Conservation (phyloP, 2,329 filamentous ascomycete genomes). For the Penicillium sp. region DNA sequence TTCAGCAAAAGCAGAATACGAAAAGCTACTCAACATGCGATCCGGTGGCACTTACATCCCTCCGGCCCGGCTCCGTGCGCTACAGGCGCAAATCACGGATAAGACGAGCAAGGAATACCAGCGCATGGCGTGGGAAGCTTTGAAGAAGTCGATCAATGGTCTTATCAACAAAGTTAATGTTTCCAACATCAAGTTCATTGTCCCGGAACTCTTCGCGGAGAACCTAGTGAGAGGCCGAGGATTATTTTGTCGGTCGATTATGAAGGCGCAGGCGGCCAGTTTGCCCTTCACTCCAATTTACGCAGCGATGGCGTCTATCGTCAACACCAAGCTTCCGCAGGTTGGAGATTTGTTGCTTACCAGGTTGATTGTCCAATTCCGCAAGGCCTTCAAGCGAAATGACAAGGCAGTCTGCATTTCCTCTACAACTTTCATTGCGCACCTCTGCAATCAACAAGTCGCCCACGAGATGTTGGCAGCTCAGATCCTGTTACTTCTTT, state of each 20-base stretch:
- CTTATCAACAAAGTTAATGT: conserved; percentile 99
- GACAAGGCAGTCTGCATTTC: conserved; percentile 95
- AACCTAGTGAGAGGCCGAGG: conserved; percentile 89
- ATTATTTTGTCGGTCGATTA: conserved; percentile 91
- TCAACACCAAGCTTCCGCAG: conserved; percentile 95
- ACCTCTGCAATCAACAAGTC: conserved; percentile 94
- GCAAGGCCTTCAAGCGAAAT: conserved; percentile 92
- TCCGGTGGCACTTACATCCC: conserved; percentile 97
- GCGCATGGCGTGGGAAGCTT: conserved; percentile 97
- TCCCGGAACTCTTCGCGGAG: conserved; percentile 92
- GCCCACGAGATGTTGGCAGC: conserved; percentile 90
- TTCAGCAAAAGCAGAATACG: conserved; percentile 86
- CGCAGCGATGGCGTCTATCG: conserved; percentile 90
- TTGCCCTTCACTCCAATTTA: conserved; percentile 96
- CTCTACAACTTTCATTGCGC: conserved; percentile 90
- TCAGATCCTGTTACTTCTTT: conserved; percentile 84
- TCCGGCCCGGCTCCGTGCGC: conserved; percentile 80
- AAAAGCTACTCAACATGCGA: conserved; percentile 86
- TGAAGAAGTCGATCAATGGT: conserved; percentile 98
- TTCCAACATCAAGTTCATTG: conserved; percentile 95
- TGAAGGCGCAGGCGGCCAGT: conserved; percentile 97
- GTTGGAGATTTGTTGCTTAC: conserved; percentile 89
- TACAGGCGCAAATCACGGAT: conserved; percentile 96
- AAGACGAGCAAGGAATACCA: conserved; percentile 96
- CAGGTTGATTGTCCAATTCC: conserved; percentile 84